Evolutionary conservation across 441 rosid species (phyloP).

Genomic region (Adansonia gregorii): DNA sequence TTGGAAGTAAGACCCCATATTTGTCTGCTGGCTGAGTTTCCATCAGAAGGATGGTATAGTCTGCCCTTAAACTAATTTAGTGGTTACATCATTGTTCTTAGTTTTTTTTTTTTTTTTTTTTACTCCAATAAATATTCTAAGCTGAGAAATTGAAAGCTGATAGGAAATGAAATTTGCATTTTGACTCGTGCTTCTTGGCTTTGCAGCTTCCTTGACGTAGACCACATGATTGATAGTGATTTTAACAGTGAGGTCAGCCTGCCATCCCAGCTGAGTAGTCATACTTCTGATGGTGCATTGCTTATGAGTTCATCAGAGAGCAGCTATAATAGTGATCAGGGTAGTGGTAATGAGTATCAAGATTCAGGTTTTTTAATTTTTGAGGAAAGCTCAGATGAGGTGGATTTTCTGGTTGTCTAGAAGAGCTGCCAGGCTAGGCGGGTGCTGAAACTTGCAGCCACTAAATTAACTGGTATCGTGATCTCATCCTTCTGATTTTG

Average conservation of each 20-base stretch:
- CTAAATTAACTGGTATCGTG: constrained; percentile 4
- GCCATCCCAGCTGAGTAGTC: constrained; percentile 47
- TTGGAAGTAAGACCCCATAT: constrained; percentile 62
- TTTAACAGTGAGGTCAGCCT: constrained; percentile 49
- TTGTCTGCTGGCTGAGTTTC: constrained; percentile 67
- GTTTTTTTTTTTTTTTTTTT: background rate
- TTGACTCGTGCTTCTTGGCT: constrained; percentile 31
- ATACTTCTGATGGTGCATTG: constrained; percentile 46
- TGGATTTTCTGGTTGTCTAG: constrained; percentile 52
- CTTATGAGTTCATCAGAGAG: constrained; percentile 59
- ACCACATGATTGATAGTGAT: constrained; percentile 61
- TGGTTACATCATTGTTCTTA: background rate
- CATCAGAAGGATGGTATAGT: constrained; percentile 66
- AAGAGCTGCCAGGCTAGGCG: constrained; percentile 19
- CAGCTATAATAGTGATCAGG: constrained; percentile 72
- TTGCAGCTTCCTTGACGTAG: constrained; percentile 66
- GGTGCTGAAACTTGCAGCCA: constrained; percentile 16
- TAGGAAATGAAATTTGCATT: constrained; percentile 19
- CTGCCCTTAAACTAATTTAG: background rate
- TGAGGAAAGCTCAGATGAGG: constrained; percentile 75
- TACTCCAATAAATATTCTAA: background rate
- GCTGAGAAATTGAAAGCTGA: background rate
- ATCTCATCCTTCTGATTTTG: background rate
- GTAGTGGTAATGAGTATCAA: constrained; percentile 63
- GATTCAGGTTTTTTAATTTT: constrained; percentile 50